Evolutionary conservation across 345 rosid genomes (phyloP).

Genomic region (Populus davidiana): DNA sequence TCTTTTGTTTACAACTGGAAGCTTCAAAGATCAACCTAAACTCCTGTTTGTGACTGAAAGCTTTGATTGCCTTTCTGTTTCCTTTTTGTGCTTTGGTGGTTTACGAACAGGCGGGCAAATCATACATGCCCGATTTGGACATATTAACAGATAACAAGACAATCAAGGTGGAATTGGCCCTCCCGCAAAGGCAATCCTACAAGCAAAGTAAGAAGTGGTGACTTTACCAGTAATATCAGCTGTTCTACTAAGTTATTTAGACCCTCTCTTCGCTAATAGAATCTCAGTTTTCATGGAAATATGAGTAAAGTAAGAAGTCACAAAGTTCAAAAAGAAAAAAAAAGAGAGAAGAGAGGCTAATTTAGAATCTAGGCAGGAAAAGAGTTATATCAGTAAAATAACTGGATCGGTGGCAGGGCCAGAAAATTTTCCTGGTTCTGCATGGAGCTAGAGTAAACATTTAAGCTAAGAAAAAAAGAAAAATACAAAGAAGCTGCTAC

Average conservation of each 20-base stretch:
- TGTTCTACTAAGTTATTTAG: neutral
- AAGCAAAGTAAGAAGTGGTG: too few relatives aligned
- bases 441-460: conserved; percentile 26
- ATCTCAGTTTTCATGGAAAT: neutral
- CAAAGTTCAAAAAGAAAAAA: neutral
- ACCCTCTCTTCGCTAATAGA: neutral
- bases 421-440: conserved; percentile 23
- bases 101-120: too few relatives aligned
- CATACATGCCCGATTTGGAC: too few relatives aligned
- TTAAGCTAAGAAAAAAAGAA: conserved; percentile 20
- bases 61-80: too few relatives aligned
- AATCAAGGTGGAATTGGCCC: too few relatives aligned
- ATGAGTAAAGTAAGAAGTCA: neutral
- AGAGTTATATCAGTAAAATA: neutral
- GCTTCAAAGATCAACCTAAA: too few relatives aligned
- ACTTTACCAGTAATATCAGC: neutral
- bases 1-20: neutral
- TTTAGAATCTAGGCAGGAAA: neutral
- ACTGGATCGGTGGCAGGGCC: neutral
- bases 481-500: neutral
- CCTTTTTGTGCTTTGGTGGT: too few relatives aligned
- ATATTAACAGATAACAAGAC: too few relatives aligned
- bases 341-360: too few relatives aligned
- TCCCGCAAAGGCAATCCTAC: too few relatives aligned
- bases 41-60: neutral